Evolutionary conservation across 2,329 filamentous ascomycete species (phyloP).

Genomic region (Phialemoniopsis sp.): DNA sequence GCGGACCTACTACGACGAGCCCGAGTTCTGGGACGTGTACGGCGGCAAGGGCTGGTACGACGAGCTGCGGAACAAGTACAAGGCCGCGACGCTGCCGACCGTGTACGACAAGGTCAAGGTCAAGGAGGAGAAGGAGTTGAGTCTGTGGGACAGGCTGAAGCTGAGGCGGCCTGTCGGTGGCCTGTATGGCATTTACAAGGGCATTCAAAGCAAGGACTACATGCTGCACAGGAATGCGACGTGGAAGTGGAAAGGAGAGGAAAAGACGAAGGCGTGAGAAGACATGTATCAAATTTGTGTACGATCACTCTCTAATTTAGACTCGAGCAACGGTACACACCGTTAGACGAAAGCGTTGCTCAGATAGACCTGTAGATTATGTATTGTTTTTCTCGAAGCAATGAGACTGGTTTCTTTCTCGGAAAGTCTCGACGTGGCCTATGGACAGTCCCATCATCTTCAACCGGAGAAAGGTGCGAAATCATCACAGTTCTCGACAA

Average conservation of each 20-base stretch:
- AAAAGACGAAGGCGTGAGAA: not conserved
- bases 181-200: slow-evolving; percentile 54
- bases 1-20: slow-evolving; percentile 75
- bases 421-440: no score
- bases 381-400: no score
- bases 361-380: no score
- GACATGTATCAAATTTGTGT: no score
- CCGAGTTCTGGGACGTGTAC: slow-evolving; percentile 66
- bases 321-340: no score
- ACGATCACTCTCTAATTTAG: no score
- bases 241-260: slow-evolving; percentile 45
- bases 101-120: slow-evolving; percentile 70
- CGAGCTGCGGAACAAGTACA: slow-evolving; percentile 56
- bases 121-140: slow-evolving; percentile 16
- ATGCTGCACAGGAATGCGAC: slow-evolving; percentile 45
- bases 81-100: slow-evolving; percentile 56
- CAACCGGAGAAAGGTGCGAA: no score
- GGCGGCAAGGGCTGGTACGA: slow-evolving; percentile 57
- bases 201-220: slow-evolving; percentile 54
- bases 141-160: slow-evolving; percentile 34
- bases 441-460: no score
- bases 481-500: no score
- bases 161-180: slow-evolving; percentile 52
- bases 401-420: no score
- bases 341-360: no score